Base-by-base conservation (phyloP, 306 rosid species). In the Acacia acuminata region DNA sequence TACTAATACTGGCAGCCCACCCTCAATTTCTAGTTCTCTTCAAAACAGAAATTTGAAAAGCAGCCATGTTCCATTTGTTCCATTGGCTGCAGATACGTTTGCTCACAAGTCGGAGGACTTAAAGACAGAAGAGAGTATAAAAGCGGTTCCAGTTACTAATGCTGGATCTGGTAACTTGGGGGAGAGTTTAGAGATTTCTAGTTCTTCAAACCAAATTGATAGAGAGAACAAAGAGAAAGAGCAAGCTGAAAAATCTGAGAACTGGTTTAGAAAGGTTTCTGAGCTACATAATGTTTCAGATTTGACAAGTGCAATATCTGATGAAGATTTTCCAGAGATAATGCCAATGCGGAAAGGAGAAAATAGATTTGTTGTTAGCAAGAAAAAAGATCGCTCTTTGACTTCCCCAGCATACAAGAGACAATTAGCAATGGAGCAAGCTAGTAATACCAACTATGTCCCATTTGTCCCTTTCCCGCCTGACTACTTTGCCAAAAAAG, bases 341-440 rank as follows among this genome's bases (percentile, higher is more conserved):
- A 96, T 96, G 99, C 99, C 98, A 1, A 87, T 90, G 90, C 97
- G 94, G 44, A 96, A 91, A 90, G 99, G 99, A 84, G 97, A 96
- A 88, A 96, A 92, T 71, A 87, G 89, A 64, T 96, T 96, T 85
- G 97, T 96, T 64, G 89, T 96, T 56, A 82, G 97, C 89, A 92
- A 89, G 90, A 96, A 94, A 89, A 96, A 94, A 66, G 97, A 94
- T 47, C 97, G 96, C 30, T 92, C 99, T 56, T 86, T 94, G 88
- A 88, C 94, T 71, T 89, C 98, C 82, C 97, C 97, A 5, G 88
- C 91, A n/a, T 90, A 92, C 81, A 96, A 96, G 89, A 88, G 94
- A 83, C 92, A 86, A 51, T 71, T 83, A 82, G 94, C 94, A 68
- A 82, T 87, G 88, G 98, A 92, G 78, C 98, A 90, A 87, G 85